phyloP scores from a whole-genome alignment of 2,329 filamentous ascomycete species.

The Aureobasidium uvarum region DNA sequence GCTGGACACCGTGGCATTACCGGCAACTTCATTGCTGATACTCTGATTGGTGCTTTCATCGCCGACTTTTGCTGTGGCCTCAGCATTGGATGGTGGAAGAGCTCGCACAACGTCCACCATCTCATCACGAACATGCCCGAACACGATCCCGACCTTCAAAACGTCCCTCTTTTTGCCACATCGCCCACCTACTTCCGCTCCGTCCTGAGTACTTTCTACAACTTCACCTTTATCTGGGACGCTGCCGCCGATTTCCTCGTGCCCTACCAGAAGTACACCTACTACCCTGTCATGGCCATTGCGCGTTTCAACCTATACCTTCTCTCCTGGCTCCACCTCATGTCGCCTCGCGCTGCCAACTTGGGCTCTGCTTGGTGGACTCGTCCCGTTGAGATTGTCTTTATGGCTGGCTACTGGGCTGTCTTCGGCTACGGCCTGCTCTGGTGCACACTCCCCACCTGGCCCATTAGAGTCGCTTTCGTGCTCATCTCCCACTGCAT shows the following conservation, averaged over 20 bases:
- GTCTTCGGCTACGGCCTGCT: conserved; percentile 84
- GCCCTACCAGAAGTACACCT: conserved; percentile 74
- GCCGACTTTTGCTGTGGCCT: conserved; percentile 65
- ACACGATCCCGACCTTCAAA: conserved; percentile 46
- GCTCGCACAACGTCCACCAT: conserved; percentile 67
- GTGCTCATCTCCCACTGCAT: conserved; percentile 63
- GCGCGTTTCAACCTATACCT: conserved; percentile 86
- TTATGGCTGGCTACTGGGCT: conserved; percentile 77
- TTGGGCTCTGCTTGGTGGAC: conserved; percentile 82
- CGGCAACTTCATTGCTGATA: conserved; percentile 57
- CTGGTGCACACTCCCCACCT: conserved; percentile 68
- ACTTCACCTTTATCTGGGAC: conserved; percentile 76
- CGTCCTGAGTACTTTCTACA: conserved; percentile 78
- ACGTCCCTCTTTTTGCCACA: conserved; percentile 85
- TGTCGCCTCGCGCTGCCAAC: conserved; percentile 66
- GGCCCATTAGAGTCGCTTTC: conserved; percentile 68
- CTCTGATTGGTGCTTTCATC: conserved; percentile 61
- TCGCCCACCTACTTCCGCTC: conserved; percentile 75
- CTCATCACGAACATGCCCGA: conserved; percentile 62
- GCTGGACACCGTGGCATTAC: conserved; percentile 64
- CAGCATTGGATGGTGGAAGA: conserved; percentile 69
- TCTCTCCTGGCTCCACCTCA: conserved; percentile 74
- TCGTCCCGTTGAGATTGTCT: conserved; percentile 72
- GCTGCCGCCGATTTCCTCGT: conserved; percentile 67
- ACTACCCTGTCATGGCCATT: conserved; percentile 76